Evolutionary conservation across 345 rosid species (phyloP), one percentile per base, ranked within the genome.

Genomic region (Eucalyptus tenuipes): DNA sequence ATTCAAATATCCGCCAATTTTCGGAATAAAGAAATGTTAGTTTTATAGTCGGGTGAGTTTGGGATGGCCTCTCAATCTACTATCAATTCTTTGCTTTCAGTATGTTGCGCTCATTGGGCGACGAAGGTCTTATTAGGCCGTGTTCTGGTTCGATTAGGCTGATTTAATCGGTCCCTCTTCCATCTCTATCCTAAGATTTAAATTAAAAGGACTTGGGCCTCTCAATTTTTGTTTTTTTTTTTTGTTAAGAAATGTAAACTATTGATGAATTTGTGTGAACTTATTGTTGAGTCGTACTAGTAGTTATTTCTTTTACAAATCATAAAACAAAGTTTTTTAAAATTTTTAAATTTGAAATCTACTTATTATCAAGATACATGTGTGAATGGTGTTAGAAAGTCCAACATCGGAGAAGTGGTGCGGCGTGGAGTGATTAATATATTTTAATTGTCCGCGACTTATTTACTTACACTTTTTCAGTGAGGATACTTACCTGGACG

Each of bases 321-420:
- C 20, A n/a, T 6, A 7, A 59, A 61, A 13, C 37, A 61, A 61
- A 29, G 71, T 13, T 61, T 61, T 3, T 4, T 13, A 25, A 13
- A 4, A 61, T 0, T 6, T 61, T 29, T 3, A 29, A n/a, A n/a
- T 64, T 14, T 64, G 6, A 64, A 64, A 64, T n/a, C 3, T 7
- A 4, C 75, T 64, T 3, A n/a, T 64, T 14, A 16, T 7, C 1
- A 1, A 13, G 18, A 13, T 29, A 7, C 17, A 29, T 1, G 4
- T 64, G 37, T 61, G 33, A 61, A 13, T 61, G 8, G 8, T 27
- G 15, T 61, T 61, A 53, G 4, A 13, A 27, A 52, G 33, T 61
- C 7, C 0, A 1, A 59, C 31, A 27, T 59, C 1, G 2, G 4
- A 27, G 7, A 59, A 27, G 1, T 59, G 16, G 2, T 59, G 31